These are phyloP conservation scores for Phellopilus nigrolimitatus DNA, from an alignment of 1,284 basidiomycete species.

Conservation along the genomic window DNA sequence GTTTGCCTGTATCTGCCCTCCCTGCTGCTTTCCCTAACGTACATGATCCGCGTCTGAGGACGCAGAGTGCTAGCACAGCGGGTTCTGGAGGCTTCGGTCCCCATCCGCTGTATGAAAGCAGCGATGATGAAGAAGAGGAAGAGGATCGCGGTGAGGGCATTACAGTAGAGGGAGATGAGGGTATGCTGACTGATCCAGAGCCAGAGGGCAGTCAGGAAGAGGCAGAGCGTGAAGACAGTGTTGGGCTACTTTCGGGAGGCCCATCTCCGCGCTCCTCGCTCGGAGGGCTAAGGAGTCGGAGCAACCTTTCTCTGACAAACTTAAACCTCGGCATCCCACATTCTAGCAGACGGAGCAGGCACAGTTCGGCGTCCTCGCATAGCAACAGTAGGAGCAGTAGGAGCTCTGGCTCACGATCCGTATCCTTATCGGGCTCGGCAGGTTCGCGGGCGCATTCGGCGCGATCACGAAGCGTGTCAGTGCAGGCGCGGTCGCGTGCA, in stretches of 20 bases:
- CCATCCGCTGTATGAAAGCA: constrained; percentile 29
- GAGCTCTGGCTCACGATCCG: constrained; percentile 5
- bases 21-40: not conserved
- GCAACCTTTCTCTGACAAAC: constrained; percentile 16
- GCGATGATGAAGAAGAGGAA: constrained; percentile 32
- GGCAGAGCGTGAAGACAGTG: constrained; percentile 64
- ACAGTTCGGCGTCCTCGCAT: constrained; percentile 16
- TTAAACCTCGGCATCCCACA: constrained; percentile 14
- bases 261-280: constrained; percentile 56
- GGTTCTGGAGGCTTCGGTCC: constrained; percentile 14
- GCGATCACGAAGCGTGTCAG: constrained; percentile 6
- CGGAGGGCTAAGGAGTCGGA: constrained; percentile 40
- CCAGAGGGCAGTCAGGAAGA: constrained; percentile 52
- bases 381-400: not conserved
- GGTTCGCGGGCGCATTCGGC: constrained; percentile 6
- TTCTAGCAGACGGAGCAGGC: constrained; percentile 8
- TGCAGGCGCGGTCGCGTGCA: constrained; percentile 14
- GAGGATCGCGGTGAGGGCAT: constrained; percentile 36
- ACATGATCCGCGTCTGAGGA: constrained; percentile 18
- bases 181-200: constrained; percentile 46
- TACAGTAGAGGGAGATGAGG: constrained; percentile 24
- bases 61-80: constrained; percentile 13
- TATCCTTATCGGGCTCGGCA: constrained; percentile 4
- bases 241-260: constrained; percentile 52
- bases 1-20: constrained; percentile 20